phyloP scores from a whole-genome alignment of 2,329 filamentous ascomycete genomes.

The Colletotrichum orchidophilum region DNA sequence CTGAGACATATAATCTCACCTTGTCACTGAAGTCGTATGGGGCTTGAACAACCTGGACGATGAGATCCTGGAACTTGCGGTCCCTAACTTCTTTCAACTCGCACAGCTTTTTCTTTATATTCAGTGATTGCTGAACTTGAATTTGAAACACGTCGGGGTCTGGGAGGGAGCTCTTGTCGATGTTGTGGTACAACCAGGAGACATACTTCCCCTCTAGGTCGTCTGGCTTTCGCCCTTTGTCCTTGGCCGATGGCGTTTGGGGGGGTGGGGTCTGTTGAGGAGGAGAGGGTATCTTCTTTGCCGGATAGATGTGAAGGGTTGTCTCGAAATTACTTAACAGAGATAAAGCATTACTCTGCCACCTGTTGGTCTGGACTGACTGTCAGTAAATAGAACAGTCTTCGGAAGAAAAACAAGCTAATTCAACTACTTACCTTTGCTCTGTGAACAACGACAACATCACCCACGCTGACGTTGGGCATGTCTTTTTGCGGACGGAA shows the following conservation, averaged over 20 bases:
- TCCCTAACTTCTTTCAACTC: constrained; percentile 71
- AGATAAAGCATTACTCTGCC: constrained; percentile 44
- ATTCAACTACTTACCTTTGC: constrained; percentile 56
- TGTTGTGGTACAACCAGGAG: constrained; percentile 55
- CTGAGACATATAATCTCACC: constrained; percentile 77
- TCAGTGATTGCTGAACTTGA: constrained; percentile 49
- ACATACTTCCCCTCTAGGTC: constrained; percentile 52
- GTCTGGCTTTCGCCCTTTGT: constrained; percentile 37
- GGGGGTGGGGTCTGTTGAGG: constrained; percentile 42
- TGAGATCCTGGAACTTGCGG: constrained; percentile 71
- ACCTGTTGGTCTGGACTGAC: constrained; percentile 53
- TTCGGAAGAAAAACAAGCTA: constrained; percentile 21
- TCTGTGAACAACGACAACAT: constrained; percentile 71
- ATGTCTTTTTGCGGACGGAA: constrained; percentile 65
- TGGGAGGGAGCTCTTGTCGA: constrained; percentile 56
- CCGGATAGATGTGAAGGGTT: constrained; percentile 55
- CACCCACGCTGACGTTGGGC: constrained; percentile 59
- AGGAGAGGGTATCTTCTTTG: constrained; percentile 49
- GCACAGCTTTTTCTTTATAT: constrained; percentile 65
- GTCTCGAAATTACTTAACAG: constrained; percentile 55
- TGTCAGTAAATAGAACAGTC: constrained; percentile 2
- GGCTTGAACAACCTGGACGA: constrained; percentile 73
- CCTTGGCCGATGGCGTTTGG: constrained; percentile 34
- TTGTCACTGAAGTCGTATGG: constrained; percentile 55
- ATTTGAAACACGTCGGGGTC: constrained; percentile 52